Conservation (phyloP, 23 red algal genomes). For the Gracilaria domingensis region DNA sequence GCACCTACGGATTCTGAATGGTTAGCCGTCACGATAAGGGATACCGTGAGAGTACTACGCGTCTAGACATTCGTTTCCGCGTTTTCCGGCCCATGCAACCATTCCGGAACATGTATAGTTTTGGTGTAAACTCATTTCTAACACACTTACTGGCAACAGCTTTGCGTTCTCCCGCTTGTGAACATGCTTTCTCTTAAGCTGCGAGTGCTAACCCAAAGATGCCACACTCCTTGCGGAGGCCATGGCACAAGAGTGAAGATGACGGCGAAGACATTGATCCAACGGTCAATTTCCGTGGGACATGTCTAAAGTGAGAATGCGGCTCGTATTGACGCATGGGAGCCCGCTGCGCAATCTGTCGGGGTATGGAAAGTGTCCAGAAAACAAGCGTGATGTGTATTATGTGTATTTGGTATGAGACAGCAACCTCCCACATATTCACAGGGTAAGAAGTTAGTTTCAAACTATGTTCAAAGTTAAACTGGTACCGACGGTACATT, state of each 20-base stretch:
- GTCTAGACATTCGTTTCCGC: constrained; percentile 3
- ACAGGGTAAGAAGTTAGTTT: constrained; percentile 28
- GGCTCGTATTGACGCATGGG: neutral
- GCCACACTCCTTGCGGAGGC: neutral
- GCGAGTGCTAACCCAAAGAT: neutral
- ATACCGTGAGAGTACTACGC: constrained; percentile 18
- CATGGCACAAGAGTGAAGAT: neutral
- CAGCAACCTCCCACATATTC: constrained; percentile 6
- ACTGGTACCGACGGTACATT: neutral
- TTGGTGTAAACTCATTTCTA: constrained; percentile 39
- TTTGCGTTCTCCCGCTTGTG: neutral
- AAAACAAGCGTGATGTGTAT: neutral
- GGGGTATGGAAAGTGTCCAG: neutral
- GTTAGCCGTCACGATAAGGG: constrained; percentile 60
- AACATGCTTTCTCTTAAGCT: neutral
- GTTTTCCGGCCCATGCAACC: neutral
- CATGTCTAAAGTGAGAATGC: too few species aligned
- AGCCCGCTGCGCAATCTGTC: neutral
- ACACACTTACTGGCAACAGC: constrained; percentile 25
- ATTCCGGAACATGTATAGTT: constrained; percentile 36
- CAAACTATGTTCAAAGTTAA: constrained; percentile 33
- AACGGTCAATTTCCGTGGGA: neutral
- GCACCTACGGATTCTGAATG: constrained; percentile 70
- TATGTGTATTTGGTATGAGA: neutral
- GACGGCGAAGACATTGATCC: neutral